Conservation (phyloP, 805 yeast species). For the Candida maesae region DNA sequence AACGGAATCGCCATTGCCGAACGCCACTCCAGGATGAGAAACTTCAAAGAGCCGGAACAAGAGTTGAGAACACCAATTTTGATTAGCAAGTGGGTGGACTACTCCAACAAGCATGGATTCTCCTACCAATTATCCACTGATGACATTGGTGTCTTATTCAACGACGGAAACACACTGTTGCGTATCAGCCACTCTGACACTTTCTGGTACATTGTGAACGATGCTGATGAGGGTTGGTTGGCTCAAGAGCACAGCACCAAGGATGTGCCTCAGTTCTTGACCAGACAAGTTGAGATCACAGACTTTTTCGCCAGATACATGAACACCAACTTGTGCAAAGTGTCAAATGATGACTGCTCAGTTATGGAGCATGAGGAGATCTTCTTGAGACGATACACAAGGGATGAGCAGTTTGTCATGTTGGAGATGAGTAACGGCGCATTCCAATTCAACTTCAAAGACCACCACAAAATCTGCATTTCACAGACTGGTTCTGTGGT, state of each 20-base stretch:
- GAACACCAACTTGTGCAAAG: conserved; percentile 84
- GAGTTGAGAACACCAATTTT: conserved; percentile 52
- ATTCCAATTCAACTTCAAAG: conserved; percentile 91
- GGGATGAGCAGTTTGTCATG: conserved; percentile 80
- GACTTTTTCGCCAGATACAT: conserved; percentile 88
- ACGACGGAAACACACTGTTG: conserved; percentile 78
- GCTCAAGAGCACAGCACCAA: conserved; percentile 43
- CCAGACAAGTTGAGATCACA: conserved; percentile 78
- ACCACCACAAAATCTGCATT: conserved; percentile 84
- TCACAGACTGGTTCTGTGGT: conserved; percentile 72
- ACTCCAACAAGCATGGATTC: conserved; percentile 92
- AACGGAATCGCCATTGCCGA: conserved; percentile 43
- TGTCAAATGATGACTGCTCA: conserved; percentile 56
- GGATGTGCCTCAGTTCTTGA: conserved; percentile 43
- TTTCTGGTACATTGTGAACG: conserved; percentile 59
- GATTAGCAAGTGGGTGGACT: conserved; percentile 96
- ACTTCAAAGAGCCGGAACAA: conserved; percentile 7
- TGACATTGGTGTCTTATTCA: conserved; percentile 85
- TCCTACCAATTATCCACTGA: conserved; percentile 90
- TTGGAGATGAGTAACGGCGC: conserved; percentile 91
- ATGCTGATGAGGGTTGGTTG: conserved; percentile 48
- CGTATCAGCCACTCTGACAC: conserved; percentile 61
- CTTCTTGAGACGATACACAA: conserved; percentile 76
- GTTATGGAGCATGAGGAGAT: conserved; percentile 53
- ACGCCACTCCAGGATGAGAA: conserved; percentile 40